Evolutionary conservation across 345 rosid species (phyloP), one percentile per base, ranked within the genome.

Genomic region (Alliaria petiolata): DNA sequence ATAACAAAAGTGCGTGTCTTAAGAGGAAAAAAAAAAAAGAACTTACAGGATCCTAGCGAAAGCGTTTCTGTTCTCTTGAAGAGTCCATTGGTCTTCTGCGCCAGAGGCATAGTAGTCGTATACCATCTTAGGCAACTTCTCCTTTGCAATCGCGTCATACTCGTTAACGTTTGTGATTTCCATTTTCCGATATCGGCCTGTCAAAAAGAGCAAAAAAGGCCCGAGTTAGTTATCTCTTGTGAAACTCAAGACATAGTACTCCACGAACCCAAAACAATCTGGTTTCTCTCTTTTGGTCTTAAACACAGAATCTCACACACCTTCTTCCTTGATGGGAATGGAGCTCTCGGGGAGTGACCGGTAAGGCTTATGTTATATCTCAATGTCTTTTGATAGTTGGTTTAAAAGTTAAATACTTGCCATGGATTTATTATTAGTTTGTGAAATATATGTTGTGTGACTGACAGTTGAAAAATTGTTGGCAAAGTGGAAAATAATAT

Each of bases 91-190:
- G 77, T 87, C 92, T 62, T 87, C 92, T 42, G 92, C 88, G 33
- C 92, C 92, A 25, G 92, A 87, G 26, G 92, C 88, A 75, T 83
- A 87, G 82, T 87, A 87, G 75, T 87, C 92, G 40, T 71, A 87
- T 9, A 70, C 89, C 89, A 85, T 87, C 83, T 87, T 83, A 28
- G 92, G 92, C 79, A 87, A 71, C 65, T 83, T 87, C 68, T 78
- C 54, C 81, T 81, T 87, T 4, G 92, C 92, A 25, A 87, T 85
- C 13, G 74, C 85, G 25, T 87, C 83, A 66, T 81, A 87, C 83
- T 87, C 92, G 53, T 49, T 75, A 3, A 87, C 92, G 78, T 87
- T 87, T 26, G 92, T 85, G 35, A 85, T 68, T 82, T 85, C 92
- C 89, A 84, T 84, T 42, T 40, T 36, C 82, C 9, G 44, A 3